Evolutionary conservation across 768 basidiomycete genomes (phyloP).

Genomic region (Suillus fuscotomentosus): DNA sequence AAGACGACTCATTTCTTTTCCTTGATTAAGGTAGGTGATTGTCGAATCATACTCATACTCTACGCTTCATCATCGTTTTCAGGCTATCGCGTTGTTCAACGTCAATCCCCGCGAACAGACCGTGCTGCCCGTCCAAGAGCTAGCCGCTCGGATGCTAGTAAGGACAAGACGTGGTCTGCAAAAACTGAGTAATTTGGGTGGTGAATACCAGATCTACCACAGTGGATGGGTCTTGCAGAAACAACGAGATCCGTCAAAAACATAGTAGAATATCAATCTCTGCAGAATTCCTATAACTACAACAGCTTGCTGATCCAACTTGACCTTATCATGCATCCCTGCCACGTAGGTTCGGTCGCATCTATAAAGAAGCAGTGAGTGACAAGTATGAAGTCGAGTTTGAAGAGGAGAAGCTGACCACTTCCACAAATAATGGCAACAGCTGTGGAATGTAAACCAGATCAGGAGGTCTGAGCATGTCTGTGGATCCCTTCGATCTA

Average conservation of each 20-base stretch:
- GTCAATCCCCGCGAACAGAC: background rate
- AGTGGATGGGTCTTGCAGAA: background rate
- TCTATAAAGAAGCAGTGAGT: slow-evolving; percentile 24
- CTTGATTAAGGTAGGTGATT: background rate
- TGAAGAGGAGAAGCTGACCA: slow-evolving; percentile 50
- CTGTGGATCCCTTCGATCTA: slow-evolving; percentile 44
- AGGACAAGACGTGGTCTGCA: background rate
- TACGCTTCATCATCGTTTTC: background rate
- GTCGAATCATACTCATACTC: background rate
- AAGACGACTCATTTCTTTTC: background rate
- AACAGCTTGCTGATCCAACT: background rate
- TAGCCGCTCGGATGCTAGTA: background rate
- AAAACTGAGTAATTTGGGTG: background rate
- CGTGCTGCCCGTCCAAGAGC: background rate
- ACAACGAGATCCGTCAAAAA: background rate
- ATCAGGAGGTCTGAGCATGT: slow-evolving; percentile 67
- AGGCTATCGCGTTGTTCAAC: background rate
- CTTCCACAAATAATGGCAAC: slow-evolving; percentile 87
- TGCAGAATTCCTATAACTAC: background rate
- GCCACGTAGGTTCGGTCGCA: slow-evolving; percentile 31
- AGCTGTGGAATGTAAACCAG: slow-evolving; percentile 76
- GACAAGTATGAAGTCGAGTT: background rate
- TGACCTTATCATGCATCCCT: slow-evolving; percentile 11
- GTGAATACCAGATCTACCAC: background rate
- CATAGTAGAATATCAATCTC: background rate